Percentiles rank a stretch among this genome's conserved stretches.
These are phyloP conservation scores for Colletotrichum orchidophilum DNA, from an alignment of 2,329 filamentous ascomycete species.

Conservation along the genomic window DNA sequence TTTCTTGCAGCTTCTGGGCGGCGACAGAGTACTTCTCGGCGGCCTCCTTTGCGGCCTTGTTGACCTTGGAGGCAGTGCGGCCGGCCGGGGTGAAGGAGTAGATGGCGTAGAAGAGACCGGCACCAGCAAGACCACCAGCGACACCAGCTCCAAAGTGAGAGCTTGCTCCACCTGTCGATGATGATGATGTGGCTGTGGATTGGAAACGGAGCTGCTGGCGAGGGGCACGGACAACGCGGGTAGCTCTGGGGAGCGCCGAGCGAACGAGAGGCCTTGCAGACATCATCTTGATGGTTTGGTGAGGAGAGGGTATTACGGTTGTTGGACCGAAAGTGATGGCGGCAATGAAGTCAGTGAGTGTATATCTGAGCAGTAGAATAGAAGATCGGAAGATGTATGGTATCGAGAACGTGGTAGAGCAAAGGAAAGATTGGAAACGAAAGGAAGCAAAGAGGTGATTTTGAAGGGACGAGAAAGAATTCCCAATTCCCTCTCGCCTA, in stretches of 20 bases:
- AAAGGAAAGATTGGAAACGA: not conserved
- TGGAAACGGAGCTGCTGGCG: conserved; percentile 50
- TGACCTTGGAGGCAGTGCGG: conserved; percentile 51
- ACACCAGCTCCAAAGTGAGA: conserved; percentile 52
- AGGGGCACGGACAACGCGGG: conserved; percentile 39
- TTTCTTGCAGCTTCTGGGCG: conserved; percentile 67
- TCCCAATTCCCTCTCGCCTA: not conserved
- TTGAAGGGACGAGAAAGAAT: not conserved
- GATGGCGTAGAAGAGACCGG: conserved; percentile 51
- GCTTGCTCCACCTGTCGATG: conserved; percentile 38
- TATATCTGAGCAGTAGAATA: too few relatives aligned
- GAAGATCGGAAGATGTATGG: not conserved
- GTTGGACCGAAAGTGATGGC: not conserved
- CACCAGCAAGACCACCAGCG: conserved; percentile 55
- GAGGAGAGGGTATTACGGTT: not conserved
- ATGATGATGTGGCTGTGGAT: conserved; percentile 47
- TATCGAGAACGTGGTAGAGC: not conserved
- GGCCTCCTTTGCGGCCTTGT: conserved; percentile 61
- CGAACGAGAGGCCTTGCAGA: conserved; percentile 42
- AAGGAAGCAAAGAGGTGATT: conserved; percentile 3
- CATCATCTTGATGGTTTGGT: conserved; percentile 39
- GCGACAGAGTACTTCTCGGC: conserved; percentile 69
- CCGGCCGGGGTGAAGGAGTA: conserved; percentile 57
- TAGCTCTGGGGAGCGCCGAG: conserved; percentile 39
- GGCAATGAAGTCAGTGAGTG: not conserved